Evolutionary conservation across 2,329 filamentous ascomycete species (phyloP), one percentile per base, ranked within the genome.

Genomic region (Colletotrichum sp.): DNA sequence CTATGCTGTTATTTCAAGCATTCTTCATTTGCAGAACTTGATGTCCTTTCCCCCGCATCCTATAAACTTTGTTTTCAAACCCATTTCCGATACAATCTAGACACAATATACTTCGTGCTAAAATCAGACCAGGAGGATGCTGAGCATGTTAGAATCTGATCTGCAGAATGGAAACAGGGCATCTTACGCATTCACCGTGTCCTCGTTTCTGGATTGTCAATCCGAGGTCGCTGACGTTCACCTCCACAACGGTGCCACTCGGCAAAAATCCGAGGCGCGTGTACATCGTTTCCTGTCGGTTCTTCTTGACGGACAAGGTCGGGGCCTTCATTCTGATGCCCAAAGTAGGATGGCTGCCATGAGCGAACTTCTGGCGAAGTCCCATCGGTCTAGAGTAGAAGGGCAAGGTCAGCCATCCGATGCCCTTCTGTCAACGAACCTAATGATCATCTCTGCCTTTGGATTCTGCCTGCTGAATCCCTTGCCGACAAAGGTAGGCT

Each of bases 131-230:
- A 48, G 44, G n/a, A 4, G 19, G 11, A 22, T 48, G 19, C 44
- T 48, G 19, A 12, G 9, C 11, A 22, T 3, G 6, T 48, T 13
- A 48, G 11, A 48, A 13, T 22, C 11, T 48, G 3, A 22, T 44
- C 0, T 3, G 9, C n/a, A 44, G 8, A 44, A n/a, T 8, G 9
- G 1, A 11, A n/a, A n/a, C 6, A n/a, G 11, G 8, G 8, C 4
- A 44, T 44, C 1, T 11, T n/a, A 44, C 8, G 8, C 19, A 44
- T 44, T n/a, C 6, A 44, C 5, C 19, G 39, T 44, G 36, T 8
- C 8, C 36, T 44, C 16, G 16, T 4, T 3, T 44, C 5, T 44
- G 16, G 36, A 11, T 39, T 39, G 36, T 19, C 36, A 39, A 39
- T 11, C 16, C 36, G 8, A 19, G 36, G 1, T 19, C 19, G 19